Percentiles rank a stretch among this genome's conserved stretches.
Conservation (phyloP, 2,329 filamentous ascomycete species). For the Waltergamsia citrina region DNA sequence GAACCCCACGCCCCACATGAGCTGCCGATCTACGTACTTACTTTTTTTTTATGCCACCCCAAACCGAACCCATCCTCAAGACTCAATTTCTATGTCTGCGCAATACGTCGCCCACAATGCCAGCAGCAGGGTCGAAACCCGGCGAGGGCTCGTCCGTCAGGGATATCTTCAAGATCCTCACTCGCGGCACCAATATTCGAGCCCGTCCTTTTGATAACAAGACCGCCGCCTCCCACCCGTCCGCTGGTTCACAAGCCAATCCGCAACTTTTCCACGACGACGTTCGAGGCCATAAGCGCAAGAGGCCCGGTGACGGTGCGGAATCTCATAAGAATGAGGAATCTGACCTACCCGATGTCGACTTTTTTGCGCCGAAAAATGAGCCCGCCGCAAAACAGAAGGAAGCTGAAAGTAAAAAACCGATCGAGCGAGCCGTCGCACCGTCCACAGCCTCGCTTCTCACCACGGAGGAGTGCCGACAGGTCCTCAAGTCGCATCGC, state of each 20-base stretch:
- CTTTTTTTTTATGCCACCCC: slow-evolving; percentile 2
- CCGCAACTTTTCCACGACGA: slow-evolving; percentile 62
- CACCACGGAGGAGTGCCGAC: slow-evolving; percentile 62
- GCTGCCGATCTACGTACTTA: no score
- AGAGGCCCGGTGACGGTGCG: slow-evolving; percentile 27
- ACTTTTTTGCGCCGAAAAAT: slow-evolving; percentile 49
- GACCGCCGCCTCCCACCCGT: slow-evolving; percentile 40
- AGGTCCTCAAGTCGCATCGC: slow-evolving; percentile 68
- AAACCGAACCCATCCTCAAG: background rate
- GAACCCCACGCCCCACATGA: no score
- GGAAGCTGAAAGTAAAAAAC: no score
- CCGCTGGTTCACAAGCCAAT: slow-evolving; percentile 52
- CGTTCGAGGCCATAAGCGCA: slow-evolving; percentile 43
- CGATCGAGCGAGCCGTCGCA: slow-evolving; percentile 16
- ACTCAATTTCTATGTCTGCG: background rate
- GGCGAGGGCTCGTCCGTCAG: slow-evolving; percentile 25
- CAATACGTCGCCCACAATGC: background rate
- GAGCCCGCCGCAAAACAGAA: slow-evolving; percentile 21
- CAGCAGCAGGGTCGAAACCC: background rate
- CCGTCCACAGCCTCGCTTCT: slow-evolving; percentile 18
- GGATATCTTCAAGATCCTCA: slow-evolving; percentile 67
- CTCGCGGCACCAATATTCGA: slow-evolving; percentile 53
- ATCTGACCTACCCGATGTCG: slow-evolving; percentile 34
- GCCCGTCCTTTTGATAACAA: slow-evolving; percentile 7
- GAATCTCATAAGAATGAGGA: slow-evolving; percentile 21